Evolutionary conservation across 2,329 filamentous ascomycete genomes (phyloP).

Genomic region (Ramularia endophylla): DNA sequence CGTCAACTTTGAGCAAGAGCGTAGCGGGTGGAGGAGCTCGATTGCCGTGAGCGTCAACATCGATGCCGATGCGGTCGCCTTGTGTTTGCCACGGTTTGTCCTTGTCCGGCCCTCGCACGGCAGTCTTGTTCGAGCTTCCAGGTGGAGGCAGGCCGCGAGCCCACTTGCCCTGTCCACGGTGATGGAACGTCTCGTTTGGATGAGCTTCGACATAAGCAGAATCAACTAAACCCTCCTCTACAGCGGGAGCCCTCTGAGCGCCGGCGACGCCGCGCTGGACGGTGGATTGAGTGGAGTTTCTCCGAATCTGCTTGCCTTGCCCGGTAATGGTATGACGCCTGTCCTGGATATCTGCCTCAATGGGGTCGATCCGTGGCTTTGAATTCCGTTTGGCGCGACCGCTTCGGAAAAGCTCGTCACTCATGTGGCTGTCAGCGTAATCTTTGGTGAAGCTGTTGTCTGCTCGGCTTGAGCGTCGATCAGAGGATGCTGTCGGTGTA

Average conservation of each 20-base stretch:
- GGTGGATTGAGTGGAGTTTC: neutral
- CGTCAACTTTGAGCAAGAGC: slow-evolving; percentile 25
- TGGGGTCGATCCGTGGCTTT: slow-evolving; percentile 6
- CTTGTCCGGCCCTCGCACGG: slow-evolving; percentile 22
- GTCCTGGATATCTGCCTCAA: slow-evolving; percentile 13
- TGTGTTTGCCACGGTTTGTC: slow-evolving; percentile 6
- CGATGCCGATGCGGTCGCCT: slow-evolving; percentile 11
- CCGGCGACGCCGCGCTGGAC: neutral
- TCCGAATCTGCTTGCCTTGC: slow-evolving; percentile 20
- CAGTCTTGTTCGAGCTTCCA: slow-evolving; percentile 22
- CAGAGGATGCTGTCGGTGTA: slow-evolving; percentile 14
- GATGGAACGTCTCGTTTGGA: slow-evolving; percentile 24
- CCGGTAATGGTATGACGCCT: slow-evolving; percentile 21
- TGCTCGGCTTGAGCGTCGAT: slow-evolving; percentile 16
- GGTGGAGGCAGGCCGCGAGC: slow-evolving; percentile 24
- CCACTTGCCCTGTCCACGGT: slow-evolving; percentile 28
- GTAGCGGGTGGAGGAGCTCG: slow-evolving; percentile 18
- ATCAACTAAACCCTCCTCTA: slow-evolving; percentile 16
- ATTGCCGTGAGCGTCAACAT: slow-evolving; percentile 13
- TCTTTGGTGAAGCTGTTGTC: slow-evolving; percentile 14
- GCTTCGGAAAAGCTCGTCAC: slow-evolving; percentile 14
- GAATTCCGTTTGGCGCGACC: slow-evolving; percentile 13
- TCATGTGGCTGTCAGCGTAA: slow-evolving; percentile 11
- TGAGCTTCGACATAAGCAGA: slow-evolving; percentile 23
- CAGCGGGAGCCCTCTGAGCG: neutral